Base-by-base conservation (phyloP, 2,329 filamentous ascomycete species). In the Beauveria australis region DNA sequence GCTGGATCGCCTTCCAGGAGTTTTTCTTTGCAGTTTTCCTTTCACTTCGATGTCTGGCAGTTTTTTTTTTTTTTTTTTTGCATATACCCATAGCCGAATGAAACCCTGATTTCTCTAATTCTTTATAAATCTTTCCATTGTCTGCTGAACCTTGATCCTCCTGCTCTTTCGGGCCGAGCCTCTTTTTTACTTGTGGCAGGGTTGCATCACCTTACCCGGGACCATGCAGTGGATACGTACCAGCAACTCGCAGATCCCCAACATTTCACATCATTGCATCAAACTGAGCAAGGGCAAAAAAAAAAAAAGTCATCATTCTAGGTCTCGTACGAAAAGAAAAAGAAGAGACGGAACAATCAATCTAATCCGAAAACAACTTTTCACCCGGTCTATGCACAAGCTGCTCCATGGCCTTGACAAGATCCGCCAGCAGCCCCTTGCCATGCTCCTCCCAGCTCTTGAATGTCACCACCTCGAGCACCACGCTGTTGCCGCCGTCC, bases 391-490 rank as follows among this genome's bases (percentile, higher is more conserved):
- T 65, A 41, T 64, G 64, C 12, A 80, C 75, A 59, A 82, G 64
- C 54, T 70, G 66, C 55, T 72, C 66, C 63, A 81, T 71, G 33
- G 74, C 72, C 3, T 65, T 68, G 54, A 73, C 76, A 63, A 86
- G 66, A 56, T 83, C 80, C 22, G 76, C 74, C 54, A 88, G 67
- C 60, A 86, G 67, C 14, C 75, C 75, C 51, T 73, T 71, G 1
- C 83, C 83, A 54, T 83, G 78, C 0, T 69, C 73, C 12, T 72
- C 74, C 81, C 82, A 85, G 53, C 77, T 80, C 68, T 81, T 74
- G 64, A 84, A 81, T 2, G 83, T 85, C 22, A 86, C 81, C 67
- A 86, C 77, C 73, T 86, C 84, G 56, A 86, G 72, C 53, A 77
- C 79, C 68, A 81, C 70, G 68, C 70, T 73, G 62, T 79, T 81